Base-by-base conservation (phyloP, 2,329 filamentous ascomycete genomes). In the Ambrosiella beaveri region DNA sequence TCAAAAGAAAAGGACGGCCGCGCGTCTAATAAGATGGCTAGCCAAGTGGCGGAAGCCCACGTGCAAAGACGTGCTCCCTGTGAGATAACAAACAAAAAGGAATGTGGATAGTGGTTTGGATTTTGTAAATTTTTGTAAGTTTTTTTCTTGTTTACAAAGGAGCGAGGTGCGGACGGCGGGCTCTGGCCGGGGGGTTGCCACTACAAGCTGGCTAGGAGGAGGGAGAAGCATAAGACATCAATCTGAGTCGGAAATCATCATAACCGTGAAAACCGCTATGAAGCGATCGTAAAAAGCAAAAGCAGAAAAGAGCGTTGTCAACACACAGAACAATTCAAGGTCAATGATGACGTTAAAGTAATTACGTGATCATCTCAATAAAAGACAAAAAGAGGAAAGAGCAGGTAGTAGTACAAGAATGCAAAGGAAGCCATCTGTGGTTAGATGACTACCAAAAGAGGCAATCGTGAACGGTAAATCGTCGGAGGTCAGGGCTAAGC, bases 21-120 rank as follows among this genome's bases (percentile, higher is more conserved):
- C 39, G 7, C 54, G 50, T 57, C 58, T 60, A 15, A 60, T 37
- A 57, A 60, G 58, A 51, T 51, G 47, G 47, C 47, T 51, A n/a
- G 17, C 47, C 27, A 51, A 36, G 11, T 35, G 47, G 47, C 47
- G 19, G 47, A 51, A 51, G 47, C 47, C 19, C 19, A 51, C 47
- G 47, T 51, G 19, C 47, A 51, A 27, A 51, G 47, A 51, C 47
- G 47, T 51, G 17, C 17, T 51, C 47, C 19, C 47, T 35, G 47
- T 1, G 47, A 19, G n/a, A 27, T 27, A 27, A 27, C 27, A 27
- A 27, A 27, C 1, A 19, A 27, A 27, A 27, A 51, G 3, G 47
- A 51, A 35, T 27, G 47, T 51, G 19, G 47, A 51, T 35, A 51
- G 5, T 51, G 36, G 47, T 51, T 51, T 51, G 15, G 47, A 36